These are phyloP conservation scores for Magnolia officinalis DNA, from an alignment of 164 flowering plant genomes.

Conservation along the genomic window DNA sequence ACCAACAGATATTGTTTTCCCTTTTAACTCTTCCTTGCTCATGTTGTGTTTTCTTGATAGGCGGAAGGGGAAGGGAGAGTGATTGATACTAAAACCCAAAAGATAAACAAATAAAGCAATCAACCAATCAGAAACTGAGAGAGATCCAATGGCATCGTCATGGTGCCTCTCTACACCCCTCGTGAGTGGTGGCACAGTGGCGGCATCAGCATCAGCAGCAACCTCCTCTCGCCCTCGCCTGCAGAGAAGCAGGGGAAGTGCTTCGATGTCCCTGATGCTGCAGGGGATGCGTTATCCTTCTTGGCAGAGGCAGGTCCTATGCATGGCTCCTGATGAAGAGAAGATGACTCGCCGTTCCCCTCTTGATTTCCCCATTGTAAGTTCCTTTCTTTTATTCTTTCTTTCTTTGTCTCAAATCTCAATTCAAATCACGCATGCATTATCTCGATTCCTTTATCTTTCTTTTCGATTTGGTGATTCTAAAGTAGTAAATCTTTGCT, in stretches of 20 bases:
- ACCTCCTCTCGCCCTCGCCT: background rate
- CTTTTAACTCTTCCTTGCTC: too few relatives aligned
- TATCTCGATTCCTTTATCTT: background rate
- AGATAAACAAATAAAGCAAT: too few relatives aligned
- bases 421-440: background rate
- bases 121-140: background rate
- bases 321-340: slow-evolving; percentile 88
- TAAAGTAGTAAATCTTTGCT: too few relatives aligned
- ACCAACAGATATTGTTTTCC: too few relatives aligned
- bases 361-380: slow-evolving; percentile 78
- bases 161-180: slow-evolving; percentile 10
- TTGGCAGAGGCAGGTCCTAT: slow-evolving; percentile 29
- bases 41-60: too few relatives aligned
- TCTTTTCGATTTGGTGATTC: background rate
- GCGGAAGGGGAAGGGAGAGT: too few relatives aligned
- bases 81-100: too few relatives aligned
- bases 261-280: background rate
- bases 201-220: background rate
- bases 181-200: background rate
- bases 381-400: slow-evolving; percentile 11
- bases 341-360: slow-evolving; percentile 74
- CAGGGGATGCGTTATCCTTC: background rate
- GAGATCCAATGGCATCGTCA: background rate
- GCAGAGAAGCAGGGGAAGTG: background rate
- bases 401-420: background rate